Percentiles rank a stretch among this genome's conserved stretches.
phyloP scores from a whole-genome alignment of 805 yeast genomes.

The Schwanniomyces occidentalis region DNA sequence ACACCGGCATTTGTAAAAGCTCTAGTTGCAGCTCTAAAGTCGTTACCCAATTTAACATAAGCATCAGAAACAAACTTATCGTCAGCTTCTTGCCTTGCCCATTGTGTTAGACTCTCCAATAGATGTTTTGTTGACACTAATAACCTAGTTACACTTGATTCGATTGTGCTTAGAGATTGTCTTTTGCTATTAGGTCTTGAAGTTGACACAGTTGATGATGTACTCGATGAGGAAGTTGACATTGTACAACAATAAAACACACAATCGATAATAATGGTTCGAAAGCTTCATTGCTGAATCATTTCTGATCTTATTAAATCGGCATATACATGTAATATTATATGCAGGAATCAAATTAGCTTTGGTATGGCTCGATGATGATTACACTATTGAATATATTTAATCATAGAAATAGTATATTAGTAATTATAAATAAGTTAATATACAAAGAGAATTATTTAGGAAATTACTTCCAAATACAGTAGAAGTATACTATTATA shows the following conservation, averaged over 20 bases:
- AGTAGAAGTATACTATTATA: too few species aligned
- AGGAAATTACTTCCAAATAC: too few species aligned
- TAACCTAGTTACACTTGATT: slow-evolving; percentile 74
- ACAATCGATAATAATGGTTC: too few species aligned
- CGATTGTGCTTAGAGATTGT: slow-evolving; percentile 53
- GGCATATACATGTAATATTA: background rate
- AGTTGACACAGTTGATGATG: slow-evolving; percentile 3
- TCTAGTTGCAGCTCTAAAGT: slow-evolving; percentile 81
- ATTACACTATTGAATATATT: too few species aligned
- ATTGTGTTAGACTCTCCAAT: slow-evolving; percentile 80
- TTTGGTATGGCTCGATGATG: too few species aligned
- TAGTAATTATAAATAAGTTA: too few species aligned
- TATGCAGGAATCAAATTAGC: too few species aligned
- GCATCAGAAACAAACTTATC: slow-evolving; percentile 87
- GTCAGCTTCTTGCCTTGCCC: slow-evolving; percentile 82
- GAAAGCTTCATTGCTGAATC: too few species aligned
- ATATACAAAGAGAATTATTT: too few species aligned
- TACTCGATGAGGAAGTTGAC: slow-evolving; percentile 4
- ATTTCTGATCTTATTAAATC: too few species aligned
- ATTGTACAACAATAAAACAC: too few species aligned
- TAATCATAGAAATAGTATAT: too few species aligned
- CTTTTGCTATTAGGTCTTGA: slow-evolving; percentile 11
- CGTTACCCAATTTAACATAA: slow-evolving; percentile 90
- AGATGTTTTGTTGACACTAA: slow-evolving; percentile 87
- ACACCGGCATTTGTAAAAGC: slow-evolving; percentile 80